Conservation (phyloP, 2,329 filamentous ascomycete genomes). For the Neonectria hederae region DNA sequence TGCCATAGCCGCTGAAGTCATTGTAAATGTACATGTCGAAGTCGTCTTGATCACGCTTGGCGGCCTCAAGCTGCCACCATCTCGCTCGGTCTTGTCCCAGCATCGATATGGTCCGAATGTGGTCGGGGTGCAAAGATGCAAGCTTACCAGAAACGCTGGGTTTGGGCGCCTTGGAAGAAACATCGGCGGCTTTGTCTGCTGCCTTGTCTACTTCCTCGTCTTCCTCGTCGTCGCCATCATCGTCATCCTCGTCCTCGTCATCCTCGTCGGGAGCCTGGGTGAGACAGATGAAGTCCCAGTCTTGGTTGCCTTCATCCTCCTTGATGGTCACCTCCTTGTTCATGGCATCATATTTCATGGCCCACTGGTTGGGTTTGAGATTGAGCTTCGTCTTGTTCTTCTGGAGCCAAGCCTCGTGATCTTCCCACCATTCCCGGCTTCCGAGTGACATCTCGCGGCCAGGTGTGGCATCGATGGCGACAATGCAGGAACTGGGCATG, state of each 20-base stretch:
- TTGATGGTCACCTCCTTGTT: constrained; percentile 15
- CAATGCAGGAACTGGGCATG: constrained; percentile 2
- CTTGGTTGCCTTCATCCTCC: constrained; percentile 28
- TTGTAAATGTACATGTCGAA: constrained; percentile 57
- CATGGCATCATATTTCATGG: constrained; percentile 32
- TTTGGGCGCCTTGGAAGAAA: neutral
- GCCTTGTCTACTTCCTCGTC: constrained; percentile 1
- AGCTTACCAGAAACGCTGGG: constrained; percentile 22
- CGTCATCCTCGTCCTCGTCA: neutral
- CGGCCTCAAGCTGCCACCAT: constrained; percentile 35
- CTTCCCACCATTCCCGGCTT: constrained; percentile 35
- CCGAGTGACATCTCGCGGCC: constrained; percentile 27
- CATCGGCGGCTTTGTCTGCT: neutral
- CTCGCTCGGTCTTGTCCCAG: constrained; percentile 19
- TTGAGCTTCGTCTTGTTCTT: constrained; percentile 30
- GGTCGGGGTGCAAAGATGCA: constrained; percentile 32
- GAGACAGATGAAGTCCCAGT: constrained; percentile 38
- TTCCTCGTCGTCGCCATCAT: neutral
- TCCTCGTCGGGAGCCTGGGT: neutral
- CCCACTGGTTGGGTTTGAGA: constrained; percentile 30
- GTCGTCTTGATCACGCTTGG: constrained; percentile 46
- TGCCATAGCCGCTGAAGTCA: constrained; percentile 52
- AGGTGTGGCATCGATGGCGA: constrained; percentile 30
- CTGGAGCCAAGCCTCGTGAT: constrained; percentile 31
- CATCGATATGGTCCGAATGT: constrained; percentile 31